Evolutionary conservation across 73 alveolate genomes (phyloP), one percentile per base, ranked within the genome.

Genomic region (Symbiodinium pilosum): DNA sequence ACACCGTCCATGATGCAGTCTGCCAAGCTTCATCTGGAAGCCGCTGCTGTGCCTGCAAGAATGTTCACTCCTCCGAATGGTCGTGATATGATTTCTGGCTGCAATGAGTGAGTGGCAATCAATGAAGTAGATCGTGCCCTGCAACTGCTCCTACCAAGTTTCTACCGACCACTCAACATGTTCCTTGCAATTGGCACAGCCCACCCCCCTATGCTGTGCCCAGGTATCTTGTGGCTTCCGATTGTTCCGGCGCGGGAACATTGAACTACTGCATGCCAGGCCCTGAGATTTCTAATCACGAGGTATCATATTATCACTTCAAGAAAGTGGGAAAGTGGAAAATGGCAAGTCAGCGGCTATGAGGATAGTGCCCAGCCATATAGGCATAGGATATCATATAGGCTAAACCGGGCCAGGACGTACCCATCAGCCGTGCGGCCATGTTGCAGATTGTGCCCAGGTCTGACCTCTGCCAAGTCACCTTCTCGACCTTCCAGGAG

Each of bases 211-310:
- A 16, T 47, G 24, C 93, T 30, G 52, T 1, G 83, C 83, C 36
- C 16, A 86, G 93, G 93, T 86, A 86, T 36, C 12, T 86, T 20
- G 32, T 86, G 32, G 81, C 93, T 2, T 51, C 93, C 30, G 93
- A 71, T 4, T 86, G 93, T 34, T 44, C 93, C 14, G 93, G 93
- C 41, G 93, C 93, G 11, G 93, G 93, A 21, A 44, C 93, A 8
- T 43, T 75, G 56, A 86, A 52, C 83, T 86, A 86, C 28, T 56
- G 59, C 30, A 86, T 86, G 93, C 42, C 71, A 24, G 3, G 26
- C n/a, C 71, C 71, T 54, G 8, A 47, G 64, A 11, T 16, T 47
- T 16, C 64, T n/a, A n/a, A n/a, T n/a, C n/a, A n/a, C 64, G 16
- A 8, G 64, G 64, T 47, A 47, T 16, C 16, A 47, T 47, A 5